Conservation (phyloP, 257 asterid species). For the Salvia rosmarinus region DNA sequence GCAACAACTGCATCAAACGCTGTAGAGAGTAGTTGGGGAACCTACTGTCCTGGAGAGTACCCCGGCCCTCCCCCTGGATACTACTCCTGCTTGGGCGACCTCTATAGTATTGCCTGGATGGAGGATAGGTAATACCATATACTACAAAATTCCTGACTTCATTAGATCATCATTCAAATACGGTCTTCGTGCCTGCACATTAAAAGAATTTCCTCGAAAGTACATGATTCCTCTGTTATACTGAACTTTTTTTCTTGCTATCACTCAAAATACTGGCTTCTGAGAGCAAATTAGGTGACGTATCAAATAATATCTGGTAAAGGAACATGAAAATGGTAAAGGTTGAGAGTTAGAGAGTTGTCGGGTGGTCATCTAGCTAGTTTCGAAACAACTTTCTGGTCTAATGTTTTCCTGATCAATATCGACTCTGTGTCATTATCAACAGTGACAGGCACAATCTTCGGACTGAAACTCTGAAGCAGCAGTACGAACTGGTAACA, state of each 20-base stretch:
- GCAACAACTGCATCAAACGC: constrained; percentile 98
- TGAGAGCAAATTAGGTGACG: no score
- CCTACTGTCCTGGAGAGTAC: constrained; percentile 93
- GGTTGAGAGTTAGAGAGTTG: background rate
- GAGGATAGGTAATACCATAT: constrained; percentile 71
- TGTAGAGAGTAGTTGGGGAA: constrained; percentile 95
- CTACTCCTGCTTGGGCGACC: constrained; percentile 92
- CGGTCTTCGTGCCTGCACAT: background rate
- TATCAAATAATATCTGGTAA: background rate
- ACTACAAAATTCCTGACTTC: no score
- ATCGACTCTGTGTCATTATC: constrained; percentile 28
- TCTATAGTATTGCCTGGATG: constrained; percentile 97
- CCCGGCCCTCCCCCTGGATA: constrained; percentile 90
- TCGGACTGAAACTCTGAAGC: constrained; percentile 74
- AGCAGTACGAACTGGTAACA: constrained; percentile 87
- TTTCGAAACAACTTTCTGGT: background rate
- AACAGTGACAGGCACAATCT: constrained; percentile 87
- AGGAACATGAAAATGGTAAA: background rate
- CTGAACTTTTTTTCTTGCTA: background rate
- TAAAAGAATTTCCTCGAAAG: background rate
- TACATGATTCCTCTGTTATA: background rate
- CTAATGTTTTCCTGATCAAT: background rate
- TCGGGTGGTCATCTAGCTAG: background rate
- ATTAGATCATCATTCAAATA: background rate
- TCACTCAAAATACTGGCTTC: background rate